Evolutionary conservation across 1,139 yeast genomes (phyloP).

Genomic region (Entelexis paramagnoliae): DNA sequence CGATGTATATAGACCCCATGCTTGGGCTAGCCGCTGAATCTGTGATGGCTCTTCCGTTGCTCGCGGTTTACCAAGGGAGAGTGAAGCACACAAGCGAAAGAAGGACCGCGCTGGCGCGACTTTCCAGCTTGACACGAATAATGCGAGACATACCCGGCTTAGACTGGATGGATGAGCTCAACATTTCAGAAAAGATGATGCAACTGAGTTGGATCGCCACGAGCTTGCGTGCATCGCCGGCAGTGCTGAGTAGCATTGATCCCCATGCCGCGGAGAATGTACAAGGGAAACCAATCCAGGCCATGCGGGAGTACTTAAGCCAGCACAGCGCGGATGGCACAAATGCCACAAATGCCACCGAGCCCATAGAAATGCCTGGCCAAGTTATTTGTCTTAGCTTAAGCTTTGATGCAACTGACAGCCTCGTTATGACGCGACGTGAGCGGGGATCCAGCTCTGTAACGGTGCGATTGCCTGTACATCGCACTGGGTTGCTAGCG

Average conservation of each 20-base stretch:
- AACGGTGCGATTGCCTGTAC: not conserved
- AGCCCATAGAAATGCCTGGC: not conserved
- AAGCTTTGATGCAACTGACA: not conserved
- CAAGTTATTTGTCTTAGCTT: slow-evolving; percentile 7
- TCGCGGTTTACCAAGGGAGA: not conserved
- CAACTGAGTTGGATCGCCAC: not conserved
- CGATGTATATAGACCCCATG: not conserved
- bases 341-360: not conserved
- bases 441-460: not conserved
- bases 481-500: not conserved
- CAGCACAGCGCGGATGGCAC: not conserved
- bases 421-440: slow-evolving; percentile 5
- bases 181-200: not conserved
- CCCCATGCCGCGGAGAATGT: not conserved
- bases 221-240: not conserved
- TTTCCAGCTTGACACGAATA: not conserved
- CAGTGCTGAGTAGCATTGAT: not conserved
- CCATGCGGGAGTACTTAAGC: not conserved
- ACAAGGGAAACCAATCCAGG: not conserved
- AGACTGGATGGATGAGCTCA: slow-evolving; percentile 1
- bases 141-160: not conserved
- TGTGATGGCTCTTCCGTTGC: not conserved
- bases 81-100: no score
- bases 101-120: not conserved
- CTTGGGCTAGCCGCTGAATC: not conserved